Evolutionary conservation across 2,329 filamentous ascomycete genomes (phyloP), one percentile per base, ranked within the genome.

Genomic region (Sclerotinia spermophila): DNA sequence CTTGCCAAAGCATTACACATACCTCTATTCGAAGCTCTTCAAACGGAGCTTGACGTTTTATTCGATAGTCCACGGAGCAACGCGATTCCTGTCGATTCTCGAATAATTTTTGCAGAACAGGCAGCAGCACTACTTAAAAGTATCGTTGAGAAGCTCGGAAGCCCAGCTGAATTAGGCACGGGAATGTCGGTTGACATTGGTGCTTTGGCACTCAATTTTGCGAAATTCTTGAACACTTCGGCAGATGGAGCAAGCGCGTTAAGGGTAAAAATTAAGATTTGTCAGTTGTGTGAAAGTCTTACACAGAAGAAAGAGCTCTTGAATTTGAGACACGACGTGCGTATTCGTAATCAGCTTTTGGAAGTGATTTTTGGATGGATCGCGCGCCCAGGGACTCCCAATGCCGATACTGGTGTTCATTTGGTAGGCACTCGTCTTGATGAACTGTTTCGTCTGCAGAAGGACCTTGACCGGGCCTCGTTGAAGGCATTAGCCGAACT

Each of bases 281-380:
- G 89, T 75, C 88, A 91, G 74, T 79, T 92, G 11, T 90, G 86
- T 71, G 89, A 91, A 74, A 85, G 85, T 5, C 85, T 91, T 45
- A 89, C 86, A 19, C 86, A 86, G 78, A 86, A 89, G 74, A 91
- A 90, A 75, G 89, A 92, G 75, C 86, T 91, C 66, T 80, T 92
- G 56, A 91, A 90, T 74, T 81, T 92, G 17, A 84, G 89, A 66
- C 89, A 92, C 74, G 89, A 92, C 77, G 87, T 91, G 53, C 86
- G 88, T 40, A 89, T 90, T 75, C 83, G 89, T 68, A 92, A 92
- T 73, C 89, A 91, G 75, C 81, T 92, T 21, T 81, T 92, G 17
- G 89, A 91, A 77, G 88, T 88, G 71, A 87, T 91, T 48, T 90
- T 90, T 73, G 84, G 87, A 71, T 92, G 89, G 89, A 90, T 91